phyloP scores from a whole-genome alignment of 805 yeast genomes.

The Ogataea pilisensis region DNA sequence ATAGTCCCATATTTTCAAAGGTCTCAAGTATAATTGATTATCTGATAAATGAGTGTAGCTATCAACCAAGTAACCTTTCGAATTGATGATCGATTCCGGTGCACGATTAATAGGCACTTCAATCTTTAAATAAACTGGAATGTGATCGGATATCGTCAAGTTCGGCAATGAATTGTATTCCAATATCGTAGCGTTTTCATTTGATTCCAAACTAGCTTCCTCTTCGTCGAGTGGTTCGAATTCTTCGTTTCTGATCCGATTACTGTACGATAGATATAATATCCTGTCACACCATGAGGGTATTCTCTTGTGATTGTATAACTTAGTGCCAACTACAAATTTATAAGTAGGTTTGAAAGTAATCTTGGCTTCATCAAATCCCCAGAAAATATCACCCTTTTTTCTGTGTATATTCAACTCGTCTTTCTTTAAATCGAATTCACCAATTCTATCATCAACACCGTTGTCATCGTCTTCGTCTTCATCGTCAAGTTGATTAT shows the following conservation, averaged over 20 bases:
- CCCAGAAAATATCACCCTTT: slow-evolving; percentile 47
- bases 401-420: slow-evolving; percentile 44
- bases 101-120: slow-evolving; percentile 42
- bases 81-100: slow-evolving; percentile 32
- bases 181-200: slow-evolving; percentile 25
- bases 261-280: slow-evolving; percentile 47
- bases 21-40: slow-evolving; percentile 24
- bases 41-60: slow-evolving; percentile 19
- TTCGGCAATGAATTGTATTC: slow-evolving; percentile 47
- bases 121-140: slow-evolving; percentile 62
- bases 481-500: slow-evolving; percentile 4
- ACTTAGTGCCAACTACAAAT: slow-evolving; percentile 41
- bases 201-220: not conserved
- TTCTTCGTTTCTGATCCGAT: slow-evolving; percentile 7
- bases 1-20: slow-evolving; percentile 18
- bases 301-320: slow-evolving; percentile 52
- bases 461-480: not conserved
- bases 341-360: slow-evolving; percentile 80
- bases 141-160: slow-evolving; percentile 67
- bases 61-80: slow-evolving; percentile 25
- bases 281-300: slow-evolving; percentile 95
- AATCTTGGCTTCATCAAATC: slow-evolving; percentile 64
- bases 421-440: slow-evolving; percentile 33
- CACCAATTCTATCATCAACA: too few species aligned
- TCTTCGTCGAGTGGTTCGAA: not conserved